phyloP scores from a whole-genome alignment of 2,329 filamentous ascomycete genomes.

The Harringtonia aguacate region DNA sequence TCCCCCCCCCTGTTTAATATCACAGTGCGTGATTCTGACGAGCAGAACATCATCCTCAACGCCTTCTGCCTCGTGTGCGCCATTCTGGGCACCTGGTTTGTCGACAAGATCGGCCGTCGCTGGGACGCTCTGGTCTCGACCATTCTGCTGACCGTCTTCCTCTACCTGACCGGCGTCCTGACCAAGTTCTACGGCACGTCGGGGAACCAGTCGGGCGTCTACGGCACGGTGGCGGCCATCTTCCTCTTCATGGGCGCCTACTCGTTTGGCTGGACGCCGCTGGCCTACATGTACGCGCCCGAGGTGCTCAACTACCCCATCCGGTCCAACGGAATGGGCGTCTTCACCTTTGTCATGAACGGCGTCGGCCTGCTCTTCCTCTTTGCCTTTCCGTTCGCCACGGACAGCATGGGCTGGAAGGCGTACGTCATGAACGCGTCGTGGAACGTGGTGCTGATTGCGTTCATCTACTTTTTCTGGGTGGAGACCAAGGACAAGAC shows the following conservation, averaged over 20 bases:
- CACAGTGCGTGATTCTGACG: too few relatives aligned
- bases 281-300: slow-evolving; percentile 32
- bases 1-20: not conserved
- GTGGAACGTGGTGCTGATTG: slow-evolving; percentile 27
- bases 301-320: slow-evolving; percentile 28
- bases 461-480: slow-evolving; percentile 34
- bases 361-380: slow-evolving; percentile 31
- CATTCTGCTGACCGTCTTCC: slow-evolving; percentile 10
- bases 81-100: slow-evolving; percentile 11
- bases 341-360: slow-evolving; percentile 30
- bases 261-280: slow-evolving; percentile 36
- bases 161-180: slow-evolving; percentile 25
- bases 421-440: slow-evolving; percentile 37
- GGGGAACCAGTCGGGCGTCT: slow-evolving; percentile 2
- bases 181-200: slow-evolving; percentile 25
- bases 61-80: slow-evolving; percentile 8
- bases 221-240: slow-evolving; percentile 32
- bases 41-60: slow-evolving; percentile 5
- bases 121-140: too few relatives aligned
- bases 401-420: slow-evolving; percentile 36
- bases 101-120: slow-evolving; percentile 15
- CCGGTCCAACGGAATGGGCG: slow-evolving; percentile 29
- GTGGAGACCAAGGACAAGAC: slow-evolving; percentile 29
- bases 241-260: slow-evolving; percentile 44
- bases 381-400: slow-evolving; percentile 30